phyloP scores from a whole-genome alignment of 768 basidiomycete species.

The Calocera cornea region DNA sequence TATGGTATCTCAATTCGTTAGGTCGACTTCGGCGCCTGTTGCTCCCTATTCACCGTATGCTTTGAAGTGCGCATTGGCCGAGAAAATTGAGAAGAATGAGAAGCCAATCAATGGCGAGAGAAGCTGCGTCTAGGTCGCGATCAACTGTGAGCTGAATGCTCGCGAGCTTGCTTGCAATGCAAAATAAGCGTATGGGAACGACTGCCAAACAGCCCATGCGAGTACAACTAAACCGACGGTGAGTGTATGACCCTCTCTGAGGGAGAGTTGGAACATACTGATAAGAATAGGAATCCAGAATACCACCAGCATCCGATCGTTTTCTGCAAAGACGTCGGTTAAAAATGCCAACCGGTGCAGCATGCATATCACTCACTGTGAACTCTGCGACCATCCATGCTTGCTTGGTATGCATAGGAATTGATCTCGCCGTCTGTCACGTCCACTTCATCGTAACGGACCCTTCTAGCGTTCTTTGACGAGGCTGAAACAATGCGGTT shows the following conservation, averaged over 20 bases:
- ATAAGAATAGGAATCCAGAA: slow-evolving; percentile 82
- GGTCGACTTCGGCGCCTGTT: too few relatives aligned
- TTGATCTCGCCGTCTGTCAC: slow-evolving; percentile 56
- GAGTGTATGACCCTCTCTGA: neutral
- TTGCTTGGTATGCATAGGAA: slow-evolving; percentile 53
- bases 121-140: neutral
- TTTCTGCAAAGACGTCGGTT: slow-evolving; percentile 29
- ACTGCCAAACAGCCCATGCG: slow-evolving; percentile 12
- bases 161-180: neutral
- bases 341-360: neutral
- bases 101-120: too few relatives aligned
- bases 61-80: too few relatives aligned
- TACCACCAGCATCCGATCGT: slow-evolving; percentile 69
- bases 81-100: too few relatives aligned
- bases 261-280: slow-evolving; percentile 35
- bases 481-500: neutral
- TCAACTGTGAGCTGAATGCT: neutral
- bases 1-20: too few relatives aligned
- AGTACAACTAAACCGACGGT: slow-evolving; percentile 15
- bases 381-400: slow-evolving; percentile 52
- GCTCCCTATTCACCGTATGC: too few relatives aligned
- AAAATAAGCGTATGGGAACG: neutral
- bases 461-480: slow-evolving; percentile 23
- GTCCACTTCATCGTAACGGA: slow-evolving; percentile 35
- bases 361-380: neutral